phyloP scores from a whole-genome alignment of 2,329 filamentous ascomycete genomes.

The Colletotrichum liaoningense region DNA sequence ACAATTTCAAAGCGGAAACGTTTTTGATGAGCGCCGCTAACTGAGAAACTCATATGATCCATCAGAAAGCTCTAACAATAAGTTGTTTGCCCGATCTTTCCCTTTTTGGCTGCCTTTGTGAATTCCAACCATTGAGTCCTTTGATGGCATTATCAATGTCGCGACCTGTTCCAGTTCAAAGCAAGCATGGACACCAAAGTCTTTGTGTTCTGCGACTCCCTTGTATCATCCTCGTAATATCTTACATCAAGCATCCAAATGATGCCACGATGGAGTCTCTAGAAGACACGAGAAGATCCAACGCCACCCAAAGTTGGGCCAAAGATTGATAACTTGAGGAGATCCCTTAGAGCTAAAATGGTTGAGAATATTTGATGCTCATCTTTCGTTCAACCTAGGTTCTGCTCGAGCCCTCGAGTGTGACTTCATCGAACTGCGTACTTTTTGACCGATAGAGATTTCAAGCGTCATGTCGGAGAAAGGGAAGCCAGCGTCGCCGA shows the following conservation, averaged over 20 bases:
- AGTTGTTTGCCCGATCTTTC: neutral
- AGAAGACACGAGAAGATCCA: neutral
- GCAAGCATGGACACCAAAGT: neutral
- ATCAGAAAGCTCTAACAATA: neutral
- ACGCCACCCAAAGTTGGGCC: neutral
- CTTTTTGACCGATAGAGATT: too few relatives aligned
- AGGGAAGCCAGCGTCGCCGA: neutral
- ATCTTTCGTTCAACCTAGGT: too few relatives aligned
- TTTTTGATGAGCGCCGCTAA: neutral
- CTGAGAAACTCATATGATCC: neutral
- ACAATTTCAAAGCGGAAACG: neutral
- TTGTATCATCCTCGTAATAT: neutral
- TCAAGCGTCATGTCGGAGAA: neutral
- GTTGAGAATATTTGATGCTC: neutral
- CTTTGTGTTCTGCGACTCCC: neutral
- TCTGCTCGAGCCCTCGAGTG: neutral
- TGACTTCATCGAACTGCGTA: neutral
- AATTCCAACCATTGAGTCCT: neutral
- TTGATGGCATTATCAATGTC: neutral
- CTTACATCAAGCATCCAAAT: neutral
- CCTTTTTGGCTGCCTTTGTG: neutral
- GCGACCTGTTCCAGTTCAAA: neutral
- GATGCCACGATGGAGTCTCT: neutral
- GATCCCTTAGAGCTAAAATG: neutral
- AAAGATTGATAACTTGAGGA: neutral